Evolutionary conservation across 2,329 filamentous ascomycete species (phyloP), one percentile per base, ranked within the genome.

Genomic region (Raffaelea ambrosiae): DNA sequence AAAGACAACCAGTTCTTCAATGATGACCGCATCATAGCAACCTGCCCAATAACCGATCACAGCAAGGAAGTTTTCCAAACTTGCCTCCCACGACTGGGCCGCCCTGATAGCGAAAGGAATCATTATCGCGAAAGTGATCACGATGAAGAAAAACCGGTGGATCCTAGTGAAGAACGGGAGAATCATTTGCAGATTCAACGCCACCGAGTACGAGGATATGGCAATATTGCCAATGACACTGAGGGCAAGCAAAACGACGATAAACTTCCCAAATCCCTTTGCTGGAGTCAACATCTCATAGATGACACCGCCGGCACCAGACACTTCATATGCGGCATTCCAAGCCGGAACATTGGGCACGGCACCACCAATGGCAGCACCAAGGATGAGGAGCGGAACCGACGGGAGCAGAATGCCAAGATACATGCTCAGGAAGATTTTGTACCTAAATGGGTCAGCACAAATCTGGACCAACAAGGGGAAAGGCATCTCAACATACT

Each of bases 31-130:
- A 9, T 74, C 66, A 44, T 74, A 79, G 2, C 73, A 71, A 0
- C 73, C 74, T 0, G 73, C 75, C 75, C 76, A 80, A 61, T 80
- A 80, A 3, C 71, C 75, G 48, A 79, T 79, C 8, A 80, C 61
- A 1, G 74, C 67, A 39, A 80, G 63, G 51, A 79, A 77, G 55
- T 79, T 78, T 55, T 74, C 67, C 22, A 83, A 65, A 53, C 72
- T 78, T 51, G 67, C 60, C 58, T 81, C 78, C 65, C 83, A 83
- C 48, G 71, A 64, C 43, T 66, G 64, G 2, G 77, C 74, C 0
- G 78, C 79, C 45, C 65, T 66, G 48, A 83, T 71, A 14, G 75
- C 69, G 36, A 79, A 69, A 2, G 76, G 76, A 49, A 84, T 81
- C 55, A 81, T 70, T 54, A 83, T 69, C 33, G 71, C 73, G 2